Evolutionary conservation across 2,329 filamentous ascomycete genomes (phyloP).

Genomic region (Hymenoscyphus salicellus): DNA sequence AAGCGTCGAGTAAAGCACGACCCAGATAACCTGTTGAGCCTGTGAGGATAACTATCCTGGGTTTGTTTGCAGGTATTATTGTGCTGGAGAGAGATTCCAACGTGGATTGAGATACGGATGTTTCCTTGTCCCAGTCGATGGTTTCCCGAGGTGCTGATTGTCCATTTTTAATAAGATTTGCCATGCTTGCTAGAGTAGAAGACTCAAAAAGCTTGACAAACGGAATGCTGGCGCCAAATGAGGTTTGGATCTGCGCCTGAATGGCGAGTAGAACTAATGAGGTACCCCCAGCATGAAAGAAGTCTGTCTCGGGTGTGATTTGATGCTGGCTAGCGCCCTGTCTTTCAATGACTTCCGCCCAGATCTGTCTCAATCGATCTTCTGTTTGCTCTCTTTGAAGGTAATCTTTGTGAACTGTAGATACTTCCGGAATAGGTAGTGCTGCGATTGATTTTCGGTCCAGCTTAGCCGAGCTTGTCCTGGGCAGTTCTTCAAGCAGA

Average conservation of each 20-base stretch:
- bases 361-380: background rate
- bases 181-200: background rate
- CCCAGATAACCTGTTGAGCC: slow-evolving; percentile 43
- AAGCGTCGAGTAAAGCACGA: slow-evolving; percentile 36
- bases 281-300: slow-evolving; percentile 4
- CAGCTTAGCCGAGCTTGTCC: slow-evolving; percentile 35
- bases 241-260: background rate
- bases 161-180: background rate
- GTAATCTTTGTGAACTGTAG: background rate
- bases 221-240: background rate
- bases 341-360: background rate
- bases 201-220: background rate
- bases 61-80: background rate
- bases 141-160: background rate
- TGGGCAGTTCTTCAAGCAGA: slow-evolving; percentile 31
- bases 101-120: background rate
- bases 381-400: background rate
- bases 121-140: background rate
- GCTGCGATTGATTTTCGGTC: slow-evolving; percentile 30
- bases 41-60: slow-evolving; percentile 35
- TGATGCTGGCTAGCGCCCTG: background rate
- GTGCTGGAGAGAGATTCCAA: too few species aligned
- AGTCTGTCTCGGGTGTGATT: background rate
- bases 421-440: background rate
- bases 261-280: slow-evolving; percentile 1